Evolutionary conservation across 805 yeast genomes (phyloP), one percentile per base, ranked within the genome.

Genomic region (Ogataea zsoltii): DNA sequence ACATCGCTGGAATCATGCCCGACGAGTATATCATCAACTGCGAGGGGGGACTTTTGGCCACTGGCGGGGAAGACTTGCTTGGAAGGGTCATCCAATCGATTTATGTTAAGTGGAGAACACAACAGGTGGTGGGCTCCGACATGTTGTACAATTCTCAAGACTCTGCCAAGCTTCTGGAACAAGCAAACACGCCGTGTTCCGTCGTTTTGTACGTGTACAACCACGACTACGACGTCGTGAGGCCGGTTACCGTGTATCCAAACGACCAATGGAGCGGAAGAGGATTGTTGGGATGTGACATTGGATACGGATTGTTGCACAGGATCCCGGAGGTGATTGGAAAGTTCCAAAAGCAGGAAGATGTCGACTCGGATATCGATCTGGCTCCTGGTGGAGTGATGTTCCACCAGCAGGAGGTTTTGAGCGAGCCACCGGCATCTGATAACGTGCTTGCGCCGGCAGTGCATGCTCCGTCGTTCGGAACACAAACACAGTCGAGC

Each of bases 281-380:
- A 52, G 96, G 96, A 1, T 71, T 89, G 30, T 68, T 92, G 30
- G 99, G 99, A 2, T 90, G 97, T 67, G 96, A 91, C 53, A 95
- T 92, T 15, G 98, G 97, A 0, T 91, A 90, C 58, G 99, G 99
- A 0, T 74, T 86, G 41, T 69, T 92, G 41, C 98, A 92, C 61
- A 52, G 58, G 30, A 46, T 63, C n/a, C 97, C 98, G 1, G 79
- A 81, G 46, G 85, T 80, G 4, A 60, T 74, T 9, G 79, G 77
- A 0, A 75, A 76, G 46, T 79, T 58, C 46, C 14, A 31, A 15
- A 11, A 42, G 40, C 39, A 44, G 13, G 58, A 46, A 16, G 60
- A 50, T 41, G 45, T 44, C 16, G 57, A 48, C 37, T 50, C 54
- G 3, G 55, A 53, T 14, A 43, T 46, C 5, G 58, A 54, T 41